These are phyloP conservation scores for Fusarium euwallaceae DNA, from an alignment of 2,329 filamentous ascomycete species.

Conservation along the genomic window DNA sequence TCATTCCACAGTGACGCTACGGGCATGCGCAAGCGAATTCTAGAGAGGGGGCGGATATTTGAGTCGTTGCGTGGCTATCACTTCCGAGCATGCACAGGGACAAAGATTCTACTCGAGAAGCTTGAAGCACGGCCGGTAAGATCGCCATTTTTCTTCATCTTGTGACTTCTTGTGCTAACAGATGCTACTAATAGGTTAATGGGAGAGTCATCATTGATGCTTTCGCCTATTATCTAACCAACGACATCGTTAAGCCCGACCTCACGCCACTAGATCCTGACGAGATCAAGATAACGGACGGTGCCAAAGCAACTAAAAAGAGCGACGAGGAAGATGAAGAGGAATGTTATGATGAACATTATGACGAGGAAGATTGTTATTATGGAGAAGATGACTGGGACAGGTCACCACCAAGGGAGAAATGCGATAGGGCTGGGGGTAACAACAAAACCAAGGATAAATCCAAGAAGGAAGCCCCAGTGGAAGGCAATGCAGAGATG, in stretches of 20 bases:
- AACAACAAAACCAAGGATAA: not conserved
- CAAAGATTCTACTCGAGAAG: slow-evolving; percentile 47
- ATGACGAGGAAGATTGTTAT: not conserved
- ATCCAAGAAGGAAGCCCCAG: not conserved
- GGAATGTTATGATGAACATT: not conserved
- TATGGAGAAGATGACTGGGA: not conserved
- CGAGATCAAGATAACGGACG: not conserved
- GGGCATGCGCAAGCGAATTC: slow-evolving; percentile 42
- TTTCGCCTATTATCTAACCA: slow-evolving; percentile 52
- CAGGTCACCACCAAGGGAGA: not conserved
- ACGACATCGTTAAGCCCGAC: slow-evolving; percentile 47
- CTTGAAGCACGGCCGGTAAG: slow-evolving; percentile 45
- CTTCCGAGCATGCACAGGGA: slow-evolving; percentile 47
- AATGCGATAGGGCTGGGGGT: not conserved
- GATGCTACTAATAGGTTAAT: slow-evolving; percentile 13
- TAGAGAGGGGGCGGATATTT: slow-evolving; percentile 51
- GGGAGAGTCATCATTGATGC: slow-evolving; percentile 53
- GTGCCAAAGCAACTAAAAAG: not conserved
- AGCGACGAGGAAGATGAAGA: not conserved
- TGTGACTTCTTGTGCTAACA: not conserved
- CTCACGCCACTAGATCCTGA: slow-evolving; percentile 28
- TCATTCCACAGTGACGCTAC: slow-evolving; percentile 41
- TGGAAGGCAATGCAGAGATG: slow-evolving; percentile 15
- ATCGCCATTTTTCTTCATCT: no score
- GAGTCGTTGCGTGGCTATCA: slow-evolving; percentile 51